phyloP scores from a whole-genome alignment of 1,284 basidiomycete genomes.

The Entoloma clypeatum region DNA sequence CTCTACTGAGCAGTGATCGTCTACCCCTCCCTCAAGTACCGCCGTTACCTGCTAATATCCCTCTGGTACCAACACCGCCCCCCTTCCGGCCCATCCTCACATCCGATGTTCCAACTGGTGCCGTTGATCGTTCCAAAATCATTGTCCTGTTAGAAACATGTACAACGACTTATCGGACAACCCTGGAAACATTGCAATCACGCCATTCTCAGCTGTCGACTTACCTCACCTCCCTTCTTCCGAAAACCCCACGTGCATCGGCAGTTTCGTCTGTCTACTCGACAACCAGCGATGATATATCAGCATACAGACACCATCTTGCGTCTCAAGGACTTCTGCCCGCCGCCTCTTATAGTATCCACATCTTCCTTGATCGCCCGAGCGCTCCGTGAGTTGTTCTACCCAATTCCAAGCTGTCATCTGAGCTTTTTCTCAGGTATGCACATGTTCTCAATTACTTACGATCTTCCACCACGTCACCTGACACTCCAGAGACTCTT shows the following conservation, averaged over 20 bases:
- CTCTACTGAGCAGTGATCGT: slow-evolving; percentile 35
- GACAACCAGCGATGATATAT: slow-evolving; percentile 40
- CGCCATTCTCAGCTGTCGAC: slow-evolving; percentile 60
- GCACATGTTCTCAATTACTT: slow-evolving; percentile 66
- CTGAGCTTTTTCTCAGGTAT: slow-evolving; percentile 44
- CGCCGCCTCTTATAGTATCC: slow-evolving; percentile 45
- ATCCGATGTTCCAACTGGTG: slow-evolving; percentile 47
- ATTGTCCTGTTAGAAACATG: slow-evolving; percentile 71
- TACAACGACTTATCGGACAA: slow-evolving; percentile 59
- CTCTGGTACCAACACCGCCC: slow-evolving; percentile 34
- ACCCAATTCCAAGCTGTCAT: slow-evolving; percentile 1
- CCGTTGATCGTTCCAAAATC: slow-evolving; percentile 53
- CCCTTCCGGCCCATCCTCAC: slow-evolving; percentile 65
- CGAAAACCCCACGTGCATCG: slow-evolving; percentile 31
- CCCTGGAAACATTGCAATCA: slow-evolving; percentile 59
- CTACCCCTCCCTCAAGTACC: slow-evolving; percentile 40
- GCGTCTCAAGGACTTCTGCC: slow-evolving; percentile 52
- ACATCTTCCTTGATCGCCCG: slow-evolving; percentile 77
- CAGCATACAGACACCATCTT: slow-evolving; percentile 56
- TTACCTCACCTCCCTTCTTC: slow-evolving; percentile 52
- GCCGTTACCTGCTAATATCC: slow-evolving; percentile 33
- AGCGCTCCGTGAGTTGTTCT: slow-evolving; percentile 63
- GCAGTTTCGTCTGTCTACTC: slow-evolving; percentile 53
- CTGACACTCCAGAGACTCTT: slow-evolving; percentile 48
- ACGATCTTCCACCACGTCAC: slow-evolving; percentile 44